These are phyloP conservation scores for Agaricus subrufescens DNA, from an alignment of 768 basidiomycete species.

Conservation along the genomic window DNA sequence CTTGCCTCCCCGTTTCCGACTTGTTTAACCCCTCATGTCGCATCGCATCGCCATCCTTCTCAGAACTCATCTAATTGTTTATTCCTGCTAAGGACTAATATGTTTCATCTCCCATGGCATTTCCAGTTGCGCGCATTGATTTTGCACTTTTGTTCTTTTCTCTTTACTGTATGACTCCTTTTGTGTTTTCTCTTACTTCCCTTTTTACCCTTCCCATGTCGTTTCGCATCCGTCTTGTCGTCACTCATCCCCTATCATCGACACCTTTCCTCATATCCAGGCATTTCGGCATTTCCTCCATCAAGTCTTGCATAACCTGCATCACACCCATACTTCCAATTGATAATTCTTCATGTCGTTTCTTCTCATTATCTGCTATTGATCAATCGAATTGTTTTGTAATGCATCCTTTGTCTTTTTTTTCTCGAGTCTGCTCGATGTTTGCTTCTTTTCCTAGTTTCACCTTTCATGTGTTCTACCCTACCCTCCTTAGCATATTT, in stretches of 20 bases:
- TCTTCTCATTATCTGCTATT: background rate
- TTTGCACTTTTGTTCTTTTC: background rate
- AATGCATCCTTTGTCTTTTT: background rate
- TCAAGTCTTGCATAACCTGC: background rate
- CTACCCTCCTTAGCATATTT: background rate
- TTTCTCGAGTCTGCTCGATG: background rate
- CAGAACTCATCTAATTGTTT: constrained; percentile 1
- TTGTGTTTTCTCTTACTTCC: background rate
- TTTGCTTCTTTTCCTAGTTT: background rate
- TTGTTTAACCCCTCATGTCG: background rate
- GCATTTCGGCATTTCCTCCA: background rate
- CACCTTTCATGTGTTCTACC: background rate
- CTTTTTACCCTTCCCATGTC: background rate
- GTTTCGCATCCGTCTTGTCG: background rate
- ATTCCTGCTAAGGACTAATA: background rate
- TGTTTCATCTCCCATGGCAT: constrained; percentile 7
- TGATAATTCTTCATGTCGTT: background rate
- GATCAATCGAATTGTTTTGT: constrained; percentile 6
- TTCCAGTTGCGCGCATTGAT: constrained; percentile 6
- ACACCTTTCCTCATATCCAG: constrained; percentile 8
- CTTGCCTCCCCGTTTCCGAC: background rate
- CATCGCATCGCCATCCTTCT: background rate
- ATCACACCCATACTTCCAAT: background rate
- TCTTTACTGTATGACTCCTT: background rate
- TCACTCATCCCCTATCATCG: background rate